Evolutionary conservation across 1,139 yeast species (phyloP).

Genomic region (Sugiyamaella pinicola): DNA sequence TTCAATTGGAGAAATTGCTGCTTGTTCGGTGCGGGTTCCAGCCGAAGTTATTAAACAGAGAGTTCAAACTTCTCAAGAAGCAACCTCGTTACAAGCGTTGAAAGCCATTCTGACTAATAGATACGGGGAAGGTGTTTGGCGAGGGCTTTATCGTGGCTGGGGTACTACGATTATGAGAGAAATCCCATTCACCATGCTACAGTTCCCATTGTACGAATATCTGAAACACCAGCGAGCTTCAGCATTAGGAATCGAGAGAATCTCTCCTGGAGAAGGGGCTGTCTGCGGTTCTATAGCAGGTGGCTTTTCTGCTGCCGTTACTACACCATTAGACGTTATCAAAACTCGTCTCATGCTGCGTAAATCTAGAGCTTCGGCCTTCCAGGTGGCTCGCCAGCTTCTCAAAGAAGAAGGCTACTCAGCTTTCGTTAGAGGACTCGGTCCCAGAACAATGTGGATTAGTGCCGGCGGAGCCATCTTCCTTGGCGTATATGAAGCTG

Average conservation of each 20-base stretch:
- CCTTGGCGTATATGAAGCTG: constrained; percentile 88
- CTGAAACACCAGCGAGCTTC: constrained; percentile 61
- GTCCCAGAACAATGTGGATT: constrained; percentile 96
- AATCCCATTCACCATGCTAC: constrained; percentile 93
- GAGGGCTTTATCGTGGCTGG: constrained; percentile 92
- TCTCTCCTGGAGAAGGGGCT: constrained; percentile 78
- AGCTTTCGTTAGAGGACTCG: constrained; percentile 80
- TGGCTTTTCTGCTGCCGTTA: constrained; percentile 88
- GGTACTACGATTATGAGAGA: constrained; percentile 88
- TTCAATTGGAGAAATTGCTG: constrained; percentile 86
- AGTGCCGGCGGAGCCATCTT: constrained; percentile 98
- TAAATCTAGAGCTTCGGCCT: constrained; percentile 52
- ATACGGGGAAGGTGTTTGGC: constrained; percentile 74
- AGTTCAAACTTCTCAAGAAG: constrained; percentile 72
- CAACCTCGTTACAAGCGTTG: constrained; percentile 67
- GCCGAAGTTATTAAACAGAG: constrained; percentile 96
- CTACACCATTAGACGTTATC: constrained; percentile 91
- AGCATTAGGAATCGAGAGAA: constrained; percentile 43
- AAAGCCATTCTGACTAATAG: constrained; percentile 58
- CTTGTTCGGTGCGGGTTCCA: constrained; percentile 93
- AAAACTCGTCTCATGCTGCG: constrained; percentile 89
- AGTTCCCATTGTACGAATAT: constrained; percentile 89
- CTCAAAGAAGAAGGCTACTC: constrained; percentile 63
- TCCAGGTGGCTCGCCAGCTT: constrained; percentile 51
- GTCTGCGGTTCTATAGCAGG: constrained; percentile 94